Base-by-base conservation (phyloP, 2,329 filamentous ascomycete species). In the Hypoxylon sp. region DNA sequence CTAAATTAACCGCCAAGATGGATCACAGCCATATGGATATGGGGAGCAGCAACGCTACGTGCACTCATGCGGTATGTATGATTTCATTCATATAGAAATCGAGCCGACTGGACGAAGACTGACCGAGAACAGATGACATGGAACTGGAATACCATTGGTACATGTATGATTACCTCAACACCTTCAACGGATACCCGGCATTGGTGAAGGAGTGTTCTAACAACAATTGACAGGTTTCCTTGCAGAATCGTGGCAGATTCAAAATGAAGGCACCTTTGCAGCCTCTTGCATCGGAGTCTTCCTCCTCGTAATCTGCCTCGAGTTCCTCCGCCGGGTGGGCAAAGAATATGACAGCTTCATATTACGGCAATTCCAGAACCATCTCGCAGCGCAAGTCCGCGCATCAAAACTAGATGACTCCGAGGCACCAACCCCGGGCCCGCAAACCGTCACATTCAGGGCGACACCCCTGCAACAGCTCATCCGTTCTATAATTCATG, bases 281-380 rank as follows among this genome's bases (percentile, higher is more conserved):
- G 81, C 79, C 6, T 79, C 81, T 13, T 84, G 82, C 76, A 82
- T 84, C 68, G 82, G 81, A 46, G 79, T 81, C 26, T 74, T 82
- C 26, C 70, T 83, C 4, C 76, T 84, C 6, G 80, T 80, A 19
- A 76, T 83, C 13, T 51, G 74, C 35, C 78, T 83, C 68, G 82
- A 84, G 69, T 74, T 78, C 11, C 73, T 81, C n/a, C 81, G 82
- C 2, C 79, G 81, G 3, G 33, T 80, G 29, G 81, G 80, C 60
- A 82, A 78, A 63, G 82, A 83, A 68, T 83, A 82, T 69, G 82
- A 84, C 71, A 74, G 74, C 54, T 77, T 80, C 68, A 77, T 84
- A 54, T 71, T 79, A 58, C 78, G 80, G 4, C 78, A 80, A 31
- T 82, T 83, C 68, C 77, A 79, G 53, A 76, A 78, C 11, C 78